A percentile compares a stretch with the other conserved stretches of the same genome.
Conservation (phyloP, 2,329 filamentous ascomycete species). For the Fusarium tjaetaba region DNA sequence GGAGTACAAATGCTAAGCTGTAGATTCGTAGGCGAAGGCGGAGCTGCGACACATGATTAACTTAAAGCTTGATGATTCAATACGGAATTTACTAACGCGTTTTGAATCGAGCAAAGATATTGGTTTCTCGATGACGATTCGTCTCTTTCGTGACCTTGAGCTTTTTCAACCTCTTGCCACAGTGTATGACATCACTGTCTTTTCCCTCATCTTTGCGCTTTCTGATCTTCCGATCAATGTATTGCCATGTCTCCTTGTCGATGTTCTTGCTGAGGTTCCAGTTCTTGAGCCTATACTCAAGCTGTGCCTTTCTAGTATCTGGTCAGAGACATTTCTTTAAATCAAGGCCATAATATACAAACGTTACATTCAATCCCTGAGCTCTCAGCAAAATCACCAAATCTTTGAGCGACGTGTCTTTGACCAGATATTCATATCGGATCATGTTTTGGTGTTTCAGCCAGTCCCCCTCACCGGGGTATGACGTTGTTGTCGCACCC, state of each 20-base stretch:
- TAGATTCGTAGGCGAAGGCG: fast-evolving
- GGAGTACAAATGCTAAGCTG: background rate
- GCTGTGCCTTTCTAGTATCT: fast-evolving
- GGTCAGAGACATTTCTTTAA: fast-evolving
- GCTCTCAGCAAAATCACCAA: background rate
- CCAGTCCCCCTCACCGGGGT: fast-evolving
- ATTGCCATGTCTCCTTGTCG: background rate
- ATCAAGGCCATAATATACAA: fast-evolving
- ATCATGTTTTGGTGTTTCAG: background rate
- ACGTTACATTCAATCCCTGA: fast-evolving
- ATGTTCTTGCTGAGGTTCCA: background rate
- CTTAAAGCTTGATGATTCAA: background rate
- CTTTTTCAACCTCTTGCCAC: background rate
- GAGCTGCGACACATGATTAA: fast-evolving
- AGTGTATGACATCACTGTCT: fast-evolving
- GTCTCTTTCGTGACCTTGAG: fast-evolving
- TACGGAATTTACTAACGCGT: background rate
- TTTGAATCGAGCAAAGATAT: fast-evolving
- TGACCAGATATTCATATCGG: background rate
- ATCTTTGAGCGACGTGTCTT: background rate
- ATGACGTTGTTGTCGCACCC: fast-evolving
- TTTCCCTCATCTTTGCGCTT: fast-evolving
- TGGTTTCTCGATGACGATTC: fast-evolving
- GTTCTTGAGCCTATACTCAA: fast-evolving
- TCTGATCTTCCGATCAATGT: fast-evolving